These are phyloP conservation scores for Somion occarium DNA, from an alignment of 1,284 basidiomycete genomes.

Conservation along the genomic window DNA sequence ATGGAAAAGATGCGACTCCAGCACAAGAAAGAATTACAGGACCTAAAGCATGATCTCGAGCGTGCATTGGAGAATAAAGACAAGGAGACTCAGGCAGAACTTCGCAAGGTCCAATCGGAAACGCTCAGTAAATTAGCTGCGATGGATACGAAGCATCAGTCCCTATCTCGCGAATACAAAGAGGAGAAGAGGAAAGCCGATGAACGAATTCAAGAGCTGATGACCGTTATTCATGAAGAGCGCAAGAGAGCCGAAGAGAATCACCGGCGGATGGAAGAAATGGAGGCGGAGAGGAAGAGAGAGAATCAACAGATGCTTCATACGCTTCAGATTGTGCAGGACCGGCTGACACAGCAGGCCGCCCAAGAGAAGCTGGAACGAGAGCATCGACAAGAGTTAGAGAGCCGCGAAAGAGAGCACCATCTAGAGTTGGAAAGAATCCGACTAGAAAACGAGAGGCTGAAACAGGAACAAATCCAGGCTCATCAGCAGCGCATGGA, in stretches of 20 bases:
- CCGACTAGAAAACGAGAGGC: too few relatives aligned
- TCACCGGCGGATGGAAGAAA: background rate
- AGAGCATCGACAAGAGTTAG: too few relatives aligned
- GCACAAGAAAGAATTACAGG: background rate
- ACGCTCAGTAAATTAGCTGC: background rate
- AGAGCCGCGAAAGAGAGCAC: too few relatives aligned
- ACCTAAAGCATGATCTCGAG: background rate
- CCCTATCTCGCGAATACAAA: background rate
- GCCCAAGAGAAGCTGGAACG: too few relatives aligned
- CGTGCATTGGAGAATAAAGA: constrained; percentile 1
- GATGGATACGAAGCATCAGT: background rate
- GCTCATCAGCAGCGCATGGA: too few relatives aligned
- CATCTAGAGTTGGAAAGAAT: too few relatives aligned
- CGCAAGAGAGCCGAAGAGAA: background rate
- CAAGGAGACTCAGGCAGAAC: background rate
- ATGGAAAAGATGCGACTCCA: constrained; percentile 4
- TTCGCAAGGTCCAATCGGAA: constrained; percentile 1
- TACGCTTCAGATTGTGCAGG: too few relatives aligned
- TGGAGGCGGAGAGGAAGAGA: background rate
- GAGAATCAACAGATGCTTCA: background rate
- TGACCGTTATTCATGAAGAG: background rate
- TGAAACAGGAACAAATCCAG: too few relatives aligned
- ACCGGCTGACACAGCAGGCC: too few relatives aligned
- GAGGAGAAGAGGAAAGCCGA: background rate
- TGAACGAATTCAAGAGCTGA: background rate